phyloP scores from a whole-genome alignment of 2,329 filamentous ascomycete genomes.

The Massarina eburnea region DNA sequence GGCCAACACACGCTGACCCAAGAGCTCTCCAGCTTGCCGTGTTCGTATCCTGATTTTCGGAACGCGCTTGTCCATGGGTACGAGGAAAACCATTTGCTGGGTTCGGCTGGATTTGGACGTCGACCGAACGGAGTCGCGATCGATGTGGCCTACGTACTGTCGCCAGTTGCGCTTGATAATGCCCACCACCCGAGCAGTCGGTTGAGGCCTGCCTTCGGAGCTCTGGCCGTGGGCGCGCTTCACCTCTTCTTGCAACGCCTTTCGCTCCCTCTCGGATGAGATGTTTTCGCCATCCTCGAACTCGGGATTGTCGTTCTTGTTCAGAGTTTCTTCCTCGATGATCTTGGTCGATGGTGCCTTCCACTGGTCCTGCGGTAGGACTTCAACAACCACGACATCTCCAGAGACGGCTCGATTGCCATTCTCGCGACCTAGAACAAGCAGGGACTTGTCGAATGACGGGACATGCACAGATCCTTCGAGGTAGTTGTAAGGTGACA shows the following conservation, averaged over 20 bases:
- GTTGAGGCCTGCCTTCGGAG: slow-evolving; percentile 77
- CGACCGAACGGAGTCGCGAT: slow-evolving; percentile 78
- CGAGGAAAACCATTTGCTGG: slow-evolving; percentile 89
- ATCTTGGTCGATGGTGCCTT: slow-evolving; percentile 95
- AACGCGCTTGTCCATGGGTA: slow-evolving; percentile 97
- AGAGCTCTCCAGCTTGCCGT: slow-evolving; percentile 80
- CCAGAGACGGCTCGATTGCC: slow-evolving; percentile 93
- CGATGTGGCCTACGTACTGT: slow-evolving; percentile 95
- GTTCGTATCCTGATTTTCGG: slow-evolving; percentile 95
- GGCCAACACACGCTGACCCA: slow-evolving; percentile 89
- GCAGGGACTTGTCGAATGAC: slow-evolving; percentile 83
- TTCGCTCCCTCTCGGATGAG: slow-evolving; percentile 85
- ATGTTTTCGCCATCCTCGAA: slow-evolving; percentile 70
- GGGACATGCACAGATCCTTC: slow-evolving; percentile 90
- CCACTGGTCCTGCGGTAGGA: slow-evolving; percentile 94
- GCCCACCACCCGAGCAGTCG: slow-evolving; percentile 89
- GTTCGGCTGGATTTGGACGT: slow-evolving; percentile 74
- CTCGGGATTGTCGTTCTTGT: slow-evolving; percentile 91
- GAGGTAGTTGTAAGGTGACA: slow-evolving; percentile 96
- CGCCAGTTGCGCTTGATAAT: slow-evolving; percentile 96
- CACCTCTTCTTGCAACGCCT: slow-evolving; percentile 87
- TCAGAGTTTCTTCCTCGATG: slow-evolving; percentile 88
- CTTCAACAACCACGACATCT: slow-evolving; percentile 89
- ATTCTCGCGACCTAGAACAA: slow-evolving; percentile 89
- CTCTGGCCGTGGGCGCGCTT: slow-evolving; percentile 78